Evolutionary conservation across 108 stramenopile species (phyloP), one percentile per base, ranked within the genome.

Genomic region (Cyclotella atomus): DNA sequence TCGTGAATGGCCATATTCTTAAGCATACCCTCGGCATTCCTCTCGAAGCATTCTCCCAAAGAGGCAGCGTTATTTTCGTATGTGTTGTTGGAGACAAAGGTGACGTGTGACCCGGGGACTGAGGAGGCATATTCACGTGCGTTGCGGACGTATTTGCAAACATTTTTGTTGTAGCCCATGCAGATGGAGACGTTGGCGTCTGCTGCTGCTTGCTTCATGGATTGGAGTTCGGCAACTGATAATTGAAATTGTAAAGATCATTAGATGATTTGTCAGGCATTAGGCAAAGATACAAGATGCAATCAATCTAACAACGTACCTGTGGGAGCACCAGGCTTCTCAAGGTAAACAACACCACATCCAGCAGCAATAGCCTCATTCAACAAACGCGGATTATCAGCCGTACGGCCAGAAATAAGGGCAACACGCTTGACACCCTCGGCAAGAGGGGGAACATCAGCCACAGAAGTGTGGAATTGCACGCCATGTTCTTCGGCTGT

Each of bases 1-100:
- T 97, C 96, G 83, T 97, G 96, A 68, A 97, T 94, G 5, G 96
- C 96, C 96, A 97, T 97, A 79, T 97, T 97, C 70, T 97, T 97
- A 38, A 97, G 81, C 94, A 97, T 97, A 52, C 96, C 96, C 74
- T 97, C 96, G 36, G 89, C 79, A 77, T 97, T 97, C 16, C 96
- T 84, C 68, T 97, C 96, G 66, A 97, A 97, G 89, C 96, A 97
- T 57, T 95, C 93, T 24, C 92, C 92, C 43, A 95, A 81, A 38
- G 87, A 88, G 29, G 81, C 87, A 7, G 91, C 85, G 14, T 81
- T 93, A 67, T 79, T 82, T 77, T 94, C 91, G 78, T 97, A 97
- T n/a, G 93, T 89, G 63, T 97, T 97, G 83, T 97, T 95, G 55
- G 89, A 89, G 46, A 97, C 91, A 72, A 97, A 95, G 60, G 96